Evolutionary conservation across 495 filamentous ascomycete species (phyloP).

Genomic region (Penicillium desertorum): DNA sequence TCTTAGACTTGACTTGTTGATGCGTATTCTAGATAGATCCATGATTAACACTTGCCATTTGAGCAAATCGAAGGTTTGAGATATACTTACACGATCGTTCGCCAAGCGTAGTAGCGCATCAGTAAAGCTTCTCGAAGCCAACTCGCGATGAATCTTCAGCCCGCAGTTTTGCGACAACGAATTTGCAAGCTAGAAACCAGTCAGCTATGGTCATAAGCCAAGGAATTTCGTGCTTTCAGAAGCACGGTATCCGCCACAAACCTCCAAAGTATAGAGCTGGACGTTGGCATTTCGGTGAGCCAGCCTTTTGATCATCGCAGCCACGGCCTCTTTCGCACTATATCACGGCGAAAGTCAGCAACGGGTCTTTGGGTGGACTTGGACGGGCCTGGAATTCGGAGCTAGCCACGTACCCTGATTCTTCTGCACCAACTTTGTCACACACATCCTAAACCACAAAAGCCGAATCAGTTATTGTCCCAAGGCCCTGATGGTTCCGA

Average conservation of each 20-base stretch:
- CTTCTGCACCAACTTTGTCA: conserved; percentile 74
- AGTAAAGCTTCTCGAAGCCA: conserved; percentile 92
- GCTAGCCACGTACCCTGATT: conserved; percentile 56
- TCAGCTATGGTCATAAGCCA: conserved; percentile 1
- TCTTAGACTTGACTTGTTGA: conserved; percentile 94
- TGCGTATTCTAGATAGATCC: conserved; percentile 70
- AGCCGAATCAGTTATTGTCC: conserved; percentile 6
- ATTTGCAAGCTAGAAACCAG: conserved; percentile 66
- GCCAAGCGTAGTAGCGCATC: conserved; percentile 90
- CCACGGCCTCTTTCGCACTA: conserved; percentile 86
- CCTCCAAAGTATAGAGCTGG: conserved; percentile 97
- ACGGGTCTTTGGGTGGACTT: background rate
- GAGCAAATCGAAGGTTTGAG: background rate
- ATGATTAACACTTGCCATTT: background rate
- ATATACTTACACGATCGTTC: conserved; percentile 64
- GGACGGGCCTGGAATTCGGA: background rate
- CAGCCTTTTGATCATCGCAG: conserved; percentile 90
- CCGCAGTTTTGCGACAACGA: conserved; percentile 95
- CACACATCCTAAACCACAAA: conserved; percentile 71
- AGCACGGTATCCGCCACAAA: conserved; percentile 34
- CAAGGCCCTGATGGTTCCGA: background rate
- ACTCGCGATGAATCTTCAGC: conserved; percentile 83
- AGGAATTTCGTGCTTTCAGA: background rate
- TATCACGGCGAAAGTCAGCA: conserved; percentile 20
- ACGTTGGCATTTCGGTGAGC: conserved; percentile 98